phyloP scores from a whole-genome alignment of 2,329 filamentous ascomycete species.

The Curvularia sp. region DNA sequence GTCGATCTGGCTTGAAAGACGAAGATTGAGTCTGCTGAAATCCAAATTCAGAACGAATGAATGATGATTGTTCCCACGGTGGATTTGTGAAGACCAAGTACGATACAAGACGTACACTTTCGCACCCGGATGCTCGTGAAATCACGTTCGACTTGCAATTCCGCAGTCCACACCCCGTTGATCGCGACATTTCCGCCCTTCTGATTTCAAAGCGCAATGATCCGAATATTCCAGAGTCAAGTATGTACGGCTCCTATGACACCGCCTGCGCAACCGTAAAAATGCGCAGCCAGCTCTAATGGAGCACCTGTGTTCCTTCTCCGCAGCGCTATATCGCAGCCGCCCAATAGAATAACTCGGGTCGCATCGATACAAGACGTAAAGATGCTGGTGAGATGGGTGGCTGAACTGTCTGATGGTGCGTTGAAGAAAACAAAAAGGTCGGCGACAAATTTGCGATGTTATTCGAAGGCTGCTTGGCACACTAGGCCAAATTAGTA shows the following conservation, averaged over 20 bases:
- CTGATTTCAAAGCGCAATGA: neutral
- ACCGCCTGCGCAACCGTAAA: slow-evolving; percentile 74
- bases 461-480: slow-evolving; percentile 27
- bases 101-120: too few species aligned
- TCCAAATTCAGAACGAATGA: neutral
- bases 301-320: slow-evolving; percentile 64
- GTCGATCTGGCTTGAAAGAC: slow-evolving; percentile 36
- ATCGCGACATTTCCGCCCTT: neutral
- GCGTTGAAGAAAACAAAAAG: slow-evolving; percentile 36
- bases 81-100: too few species aligned
- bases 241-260: slow-evolving; percentile 82
- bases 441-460: slow-evolving; percentile 24
- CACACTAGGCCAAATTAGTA: slow-evolving; percentile 5
- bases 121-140: neutral
- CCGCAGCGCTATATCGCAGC: slow-evolving; percentile 67
- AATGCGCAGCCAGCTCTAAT: slow-evolving; percentile 78
- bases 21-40: neutral
- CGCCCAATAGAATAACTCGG: slow-evolving; percentile 44
- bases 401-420: slow-evolving; percentile 52
- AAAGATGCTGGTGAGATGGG: slow-evolving; percentile 47
- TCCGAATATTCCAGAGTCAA: neutral
- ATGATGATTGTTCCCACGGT: neutral
- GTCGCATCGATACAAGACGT: slow-evolving; percentile 48
- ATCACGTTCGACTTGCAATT: neutral
- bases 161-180: neutral